Percentiles rank a stretch among this genome's conserved stretches.
Evolutionary conservation across 352 stramenopile genomes (phyloP).

Genomic region (Elongisporangium prolatum): DNA sequence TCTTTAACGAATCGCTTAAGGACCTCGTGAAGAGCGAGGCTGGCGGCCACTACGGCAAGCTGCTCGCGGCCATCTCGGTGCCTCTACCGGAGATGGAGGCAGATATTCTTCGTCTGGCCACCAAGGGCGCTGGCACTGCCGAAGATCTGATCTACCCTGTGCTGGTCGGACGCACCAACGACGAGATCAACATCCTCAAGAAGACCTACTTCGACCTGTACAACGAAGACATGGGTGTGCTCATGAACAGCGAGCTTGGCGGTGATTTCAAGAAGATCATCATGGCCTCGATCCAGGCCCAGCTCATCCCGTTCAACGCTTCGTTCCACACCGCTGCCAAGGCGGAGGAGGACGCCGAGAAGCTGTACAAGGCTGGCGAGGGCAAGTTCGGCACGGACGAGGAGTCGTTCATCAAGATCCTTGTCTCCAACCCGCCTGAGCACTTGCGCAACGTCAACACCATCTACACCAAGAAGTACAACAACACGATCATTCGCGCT

Average conservation of each 20-base stretch:
- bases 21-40: conserved; percentile 60
- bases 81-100: conserved; percentile 65
- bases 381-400: conserved; percentile 67
- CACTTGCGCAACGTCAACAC: conserved; percentile 54
- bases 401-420: conserved; percentile 51
- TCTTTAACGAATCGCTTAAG: conserved; percentile 55
- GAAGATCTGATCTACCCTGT: conserved; percentile 72
- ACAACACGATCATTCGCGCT: conserved; percentile 53
- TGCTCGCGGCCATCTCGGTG: conserved; percentile 48
- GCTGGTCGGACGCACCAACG: conserved; percentile 60
- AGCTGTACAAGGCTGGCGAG: conserved; percentile 67
- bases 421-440: conserved; percentile 44
- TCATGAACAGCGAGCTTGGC: conserved; percentile 51
- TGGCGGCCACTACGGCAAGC: conserved; percentile 55
- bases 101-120: conserved; percentile 53
- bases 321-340: conserved; percentile 53
- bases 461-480: conserved; percentile 56
- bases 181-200: conserved; percentile 74
- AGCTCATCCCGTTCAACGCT: conserved; percentile 47
- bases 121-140: conserved; percentile 61
- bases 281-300: conserved; percentile 56
- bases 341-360: conserved; percentile 50
- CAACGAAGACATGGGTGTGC: conserved; percentile 51
- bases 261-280: conserved; percentile 77
- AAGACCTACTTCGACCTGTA: conserved; percentile 71